Conservation (phyloP, 2,329 filamentous ascomycete genomes). For the Beauveria sp. region DNA sequence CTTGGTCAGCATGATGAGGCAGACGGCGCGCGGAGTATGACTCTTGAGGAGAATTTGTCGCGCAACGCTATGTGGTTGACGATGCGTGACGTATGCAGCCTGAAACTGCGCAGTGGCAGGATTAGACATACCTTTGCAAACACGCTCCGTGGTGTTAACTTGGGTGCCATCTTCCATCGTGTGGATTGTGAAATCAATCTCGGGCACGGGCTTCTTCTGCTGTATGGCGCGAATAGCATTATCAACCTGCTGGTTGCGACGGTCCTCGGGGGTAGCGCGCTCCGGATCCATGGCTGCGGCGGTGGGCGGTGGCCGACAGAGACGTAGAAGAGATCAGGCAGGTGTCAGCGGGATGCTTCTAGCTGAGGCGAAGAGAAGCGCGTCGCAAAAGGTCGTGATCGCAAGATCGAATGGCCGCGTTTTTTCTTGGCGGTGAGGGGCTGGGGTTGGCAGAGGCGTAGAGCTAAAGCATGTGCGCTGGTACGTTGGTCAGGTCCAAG, state of each 20-base stretch:
- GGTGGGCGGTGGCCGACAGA: background rate
- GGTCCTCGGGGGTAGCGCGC: conserved; percentile 32
- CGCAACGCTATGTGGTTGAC: background rate
- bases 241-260: conserved; percentile 62
- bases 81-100: background rate
- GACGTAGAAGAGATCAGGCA: background rate
- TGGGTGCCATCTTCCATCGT: conserved; percentile 96
- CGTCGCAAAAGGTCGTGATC: background rate
- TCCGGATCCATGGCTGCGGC: conserved; percentile 42
- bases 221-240: conserved; percentile 87
- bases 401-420: background rate
- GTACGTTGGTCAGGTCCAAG: background rate
- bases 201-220: conserved; percentile 90
- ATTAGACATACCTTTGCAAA: conserved; percentile 79
- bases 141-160: conserved; percentile 90
- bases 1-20: background rate
- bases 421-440: conserved; percentile 8
- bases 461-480: background rate
- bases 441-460: background rate
- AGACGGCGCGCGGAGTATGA: background rate
- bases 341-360: background rate
- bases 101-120: background rate
- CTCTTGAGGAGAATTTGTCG: background rate
- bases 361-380: background rate
- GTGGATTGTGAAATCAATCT: conserved; percentile 98